phyloP scores from a whole-genome alignment of 1,284 basidiomycete genomes.

The Xerocomus amazonicus region DNA sequence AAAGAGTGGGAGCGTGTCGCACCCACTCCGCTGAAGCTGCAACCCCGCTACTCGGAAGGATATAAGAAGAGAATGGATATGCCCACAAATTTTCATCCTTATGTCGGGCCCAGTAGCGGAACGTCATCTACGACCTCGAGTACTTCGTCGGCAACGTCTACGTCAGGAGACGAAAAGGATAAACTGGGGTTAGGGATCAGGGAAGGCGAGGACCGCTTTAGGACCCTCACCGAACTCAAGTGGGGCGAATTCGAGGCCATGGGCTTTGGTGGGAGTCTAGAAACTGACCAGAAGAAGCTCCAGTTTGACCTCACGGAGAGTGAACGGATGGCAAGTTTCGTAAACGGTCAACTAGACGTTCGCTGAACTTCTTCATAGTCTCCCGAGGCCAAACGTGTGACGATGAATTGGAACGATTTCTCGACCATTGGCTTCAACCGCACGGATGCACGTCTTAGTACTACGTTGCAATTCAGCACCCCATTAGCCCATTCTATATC shows the following conservation, averaged over 20 bases:
- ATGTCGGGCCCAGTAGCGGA: conserved; percentile 31
- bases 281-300: conserved; percentile 59
- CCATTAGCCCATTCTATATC: conserved; percentile 64
- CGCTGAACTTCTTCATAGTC: conserved; percentile 42
- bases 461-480: conserved; percentile 77
- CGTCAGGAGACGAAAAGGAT: conserved; percentile 30
- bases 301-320: conserved; percentile 85
- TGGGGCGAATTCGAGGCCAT: conserved; percentile 85
- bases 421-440: conserved; percentile 77
- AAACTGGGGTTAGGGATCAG: conserved; percentile 30
- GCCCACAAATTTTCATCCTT: conserved; percentile 54
- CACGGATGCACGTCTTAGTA: conserved; percentile 65
- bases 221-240: conserved; percentile 76
- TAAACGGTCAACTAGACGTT: background rate
- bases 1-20: conserved; percentile 72
- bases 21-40: conserved; percentile 51
- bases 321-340: conserved; percentile 65
- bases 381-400: conserved; percentile 67
- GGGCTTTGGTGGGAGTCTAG: conserved; percentile 67
- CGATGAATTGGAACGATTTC: conserved; percentile 86
- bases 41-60: conserved; percentile 61
- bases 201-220: conserved; percentile 63
- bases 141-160: conserved; percentile 27
- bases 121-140: conserved; percentile 28
- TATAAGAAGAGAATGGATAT: conserved; percentile 73